phyloP scores from a whole-genome alignment of 306 rosid genomes.

The Quercus agrifolia region DNA sequence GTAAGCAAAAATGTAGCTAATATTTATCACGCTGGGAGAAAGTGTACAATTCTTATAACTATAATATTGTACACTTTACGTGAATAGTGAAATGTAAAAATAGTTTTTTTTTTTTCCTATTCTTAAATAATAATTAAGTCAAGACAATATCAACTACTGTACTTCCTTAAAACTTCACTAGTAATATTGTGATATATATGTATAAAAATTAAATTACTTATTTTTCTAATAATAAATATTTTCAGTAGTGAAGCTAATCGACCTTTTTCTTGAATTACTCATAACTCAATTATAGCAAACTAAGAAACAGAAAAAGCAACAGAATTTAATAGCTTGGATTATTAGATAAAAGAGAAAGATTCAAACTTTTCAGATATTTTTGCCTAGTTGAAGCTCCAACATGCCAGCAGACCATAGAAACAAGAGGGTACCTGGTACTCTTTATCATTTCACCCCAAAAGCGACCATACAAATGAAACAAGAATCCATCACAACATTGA shows the following conservation, averaged over 20 bases:
- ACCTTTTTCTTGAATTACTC: not conserved
- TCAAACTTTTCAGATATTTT: not conserved
- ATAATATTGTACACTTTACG: too few relatives aligned
- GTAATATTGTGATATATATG: too few relatives aligned
- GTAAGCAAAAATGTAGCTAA: too few relatives aligned
- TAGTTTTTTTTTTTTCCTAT: too few relatives aligned
- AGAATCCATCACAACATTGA: constrained; percentile 20
- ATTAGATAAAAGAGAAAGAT: not conserved
- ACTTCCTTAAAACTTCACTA: too few relatives aligned
- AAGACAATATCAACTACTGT: too few relatives aligned
- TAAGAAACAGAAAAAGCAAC: not conserved
- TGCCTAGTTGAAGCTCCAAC: not conserved
- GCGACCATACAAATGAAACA: constrained; percentile 33
- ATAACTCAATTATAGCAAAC: too few relatives aligned
- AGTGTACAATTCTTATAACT: too few relatives aligned
- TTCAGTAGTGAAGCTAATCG: too few relatives aligned
- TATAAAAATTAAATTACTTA: not conserved
- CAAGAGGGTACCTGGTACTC: constrained; percentile 36
- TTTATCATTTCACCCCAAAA: constrained; percentile 26
- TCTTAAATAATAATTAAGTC: too few relatives aligned
- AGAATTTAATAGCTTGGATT: not conserved
- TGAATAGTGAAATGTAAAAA: too few relatives aligned
- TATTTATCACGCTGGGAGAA: too few relatives aligned
- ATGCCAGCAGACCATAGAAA: not conserved
- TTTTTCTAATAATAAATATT: not conserved